phyloP scores from a whole-genome alignment of 2,329 filamentous ascomycete species.

The Tolypocladium guangdongense region DNA sequence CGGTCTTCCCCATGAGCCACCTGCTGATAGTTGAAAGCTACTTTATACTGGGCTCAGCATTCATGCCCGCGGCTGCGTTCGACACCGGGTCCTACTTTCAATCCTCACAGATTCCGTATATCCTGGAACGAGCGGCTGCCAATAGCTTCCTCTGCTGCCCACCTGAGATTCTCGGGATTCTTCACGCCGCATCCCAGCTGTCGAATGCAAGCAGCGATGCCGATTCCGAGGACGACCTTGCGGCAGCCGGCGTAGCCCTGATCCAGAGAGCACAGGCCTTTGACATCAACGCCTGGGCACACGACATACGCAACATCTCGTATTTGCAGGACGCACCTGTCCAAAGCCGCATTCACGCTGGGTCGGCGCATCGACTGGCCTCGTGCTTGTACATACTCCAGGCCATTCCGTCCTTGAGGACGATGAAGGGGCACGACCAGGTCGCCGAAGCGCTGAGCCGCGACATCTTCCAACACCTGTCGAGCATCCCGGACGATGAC shows the following conservation, averaged over 20 bases:
- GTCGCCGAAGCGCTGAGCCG: conserved; percentile 24
- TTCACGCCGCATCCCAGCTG: conserved; percentile 30
- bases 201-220: conserved; percentile 17
- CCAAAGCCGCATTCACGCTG: conserved; percentile 27
- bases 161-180: conserved; percentile 30
- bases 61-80: conserved; percentile 22
- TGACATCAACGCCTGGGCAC: conserved; percentile 30
- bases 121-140: conserved; percentile 28
- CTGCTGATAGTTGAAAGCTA: conserved; percentile 19
- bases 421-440: conserved; percentile 14
- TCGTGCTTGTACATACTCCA: conserved; percentile 36
- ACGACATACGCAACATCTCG: conserved; percentile 21
- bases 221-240: conserved; percentile 17
- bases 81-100: conserved; percentile 22
- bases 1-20: not conserved
- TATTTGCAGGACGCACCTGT: conserved; percentile 22
- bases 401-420: conserved; percentile 19
- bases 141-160: conserved; percentile 38
- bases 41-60: conserved; percentile 34
- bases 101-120: conserved; percentile 22
- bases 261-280: conserved; percentile 26
- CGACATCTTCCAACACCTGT: conserved; percentile 36
- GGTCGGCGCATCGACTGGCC: conserved; percentile 30
- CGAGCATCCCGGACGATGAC: conserved; percentile 35
- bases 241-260: conserved; percentile 20